phyloP scores from a whole-genome alignment of 164 flowering plant genomes.

The Aristolochia californica region DNA sequence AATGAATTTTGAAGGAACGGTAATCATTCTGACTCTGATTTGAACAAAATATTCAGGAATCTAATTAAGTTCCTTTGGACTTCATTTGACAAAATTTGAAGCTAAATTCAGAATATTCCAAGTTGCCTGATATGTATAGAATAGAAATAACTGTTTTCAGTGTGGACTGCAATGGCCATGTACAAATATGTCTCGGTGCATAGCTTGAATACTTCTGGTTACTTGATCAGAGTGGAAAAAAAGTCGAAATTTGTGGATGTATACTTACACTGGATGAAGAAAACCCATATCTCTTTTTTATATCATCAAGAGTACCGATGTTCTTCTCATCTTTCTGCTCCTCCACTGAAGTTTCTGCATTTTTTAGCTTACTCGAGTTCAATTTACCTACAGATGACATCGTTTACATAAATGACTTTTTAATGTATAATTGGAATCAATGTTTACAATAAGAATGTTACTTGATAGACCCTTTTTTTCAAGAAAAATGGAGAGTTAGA shows the following conservation, averaged over 20 bases:
- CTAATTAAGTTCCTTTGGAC: background rate
- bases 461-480: background rate
- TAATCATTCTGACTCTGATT: background rate
- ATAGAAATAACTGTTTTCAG: background rate
- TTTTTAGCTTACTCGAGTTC: background rate
- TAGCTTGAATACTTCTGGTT: too few species aligned
- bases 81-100: background rate
- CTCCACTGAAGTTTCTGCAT: conserved; percentile 2
- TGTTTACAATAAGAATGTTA: background rate
- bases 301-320: conserved; percentile 45
- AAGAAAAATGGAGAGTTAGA: background rate
- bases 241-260: background rate
- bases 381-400: conserved; percentile 5
- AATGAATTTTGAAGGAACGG: background rate
- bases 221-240: background rate
- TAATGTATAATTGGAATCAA: background rate
- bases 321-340: conserved; percentile 41
- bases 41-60: background rate
- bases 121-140: background rate
- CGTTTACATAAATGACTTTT: background rate
- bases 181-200: background rate
- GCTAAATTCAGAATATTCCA: background rate
- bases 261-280: conserved; percentile 37
- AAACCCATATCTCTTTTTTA: conserved; percentile 74
- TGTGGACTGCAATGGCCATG: background rate